Conservation (phyloP, 148 eudicot species). For the Heliamphora exappendiculata region DNA sequence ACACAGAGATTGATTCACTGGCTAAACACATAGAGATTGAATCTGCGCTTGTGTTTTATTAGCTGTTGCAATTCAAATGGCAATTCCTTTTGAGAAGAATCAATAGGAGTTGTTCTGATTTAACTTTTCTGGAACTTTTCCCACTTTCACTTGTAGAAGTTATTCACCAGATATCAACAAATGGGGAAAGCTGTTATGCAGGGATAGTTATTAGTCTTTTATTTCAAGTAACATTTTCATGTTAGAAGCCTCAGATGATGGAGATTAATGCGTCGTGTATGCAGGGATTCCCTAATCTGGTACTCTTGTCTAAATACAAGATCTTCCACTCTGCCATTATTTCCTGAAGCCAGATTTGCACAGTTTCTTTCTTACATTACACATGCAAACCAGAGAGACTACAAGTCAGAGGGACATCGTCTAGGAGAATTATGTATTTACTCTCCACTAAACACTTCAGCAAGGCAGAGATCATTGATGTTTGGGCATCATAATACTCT, state of each 20-base stretch:
- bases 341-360: constrained; percentile 1
- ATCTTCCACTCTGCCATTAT: not conserved
- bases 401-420: constrained; percentile 3
- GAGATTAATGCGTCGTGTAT: not conserved
- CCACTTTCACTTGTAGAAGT: not conserved
- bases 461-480: constrained; percentile 1
- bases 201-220: not conserved
- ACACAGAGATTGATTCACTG: too few relatives aligned
- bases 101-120: not conserved
- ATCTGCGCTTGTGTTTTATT: too few relatives aligned
- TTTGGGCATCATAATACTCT: not conserved
- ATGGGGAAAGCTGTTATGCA: not conserved
- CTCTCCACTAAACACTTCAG: not conserved
- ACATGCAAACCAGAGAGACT: constrained; percentile 2
- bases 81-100: not conserved
- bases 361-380: not conserved
- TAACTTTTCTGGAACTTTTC: not conserved
- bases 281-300: constrained; percentile 21
- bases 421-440: constrained; percentile 7
- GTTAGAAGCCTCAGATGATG: not conserved
- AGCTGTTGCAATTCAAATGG: not conserved
- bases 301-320: constrained; percentile 8
- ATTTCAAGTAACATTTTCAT: not conserved
- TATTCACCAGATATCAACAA: not conserved
- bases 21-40: too few relatives aligned